Base-by-base conservation (phyloP, 164 flowering plant genomes). In the Aristolochia fimbriata region DNA sequence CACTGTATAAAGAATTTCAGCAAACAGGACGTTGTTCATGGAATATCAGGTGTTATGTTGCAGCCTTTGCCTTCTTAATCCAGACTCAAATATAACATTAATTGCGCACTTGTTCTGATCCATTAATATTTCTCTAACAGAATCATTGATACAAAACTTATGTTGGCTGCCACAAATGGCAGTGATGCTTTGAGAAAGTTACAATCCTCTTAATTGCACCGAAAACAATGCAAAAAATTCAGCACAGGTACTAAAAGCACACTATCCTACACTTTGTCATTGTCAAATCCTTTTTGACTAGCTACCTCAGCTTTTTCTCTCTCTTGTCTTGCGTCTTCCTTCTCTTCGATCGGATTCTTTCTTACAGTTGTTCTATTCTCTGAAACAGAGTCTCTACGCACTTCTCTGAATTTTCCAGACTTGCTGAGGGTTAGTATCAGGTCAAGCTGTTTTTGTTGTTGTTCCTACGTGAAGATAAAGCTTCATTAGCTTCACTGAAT, bases 391-490 rank as follows among this genome's bases (percentile, higher is more conserved):
- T 54, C 78, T 48, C 20, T 72, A 68, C 67, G 64, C 66, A 20
- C 75, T 25, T 83, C 85, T 70, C 55, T 74, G 27, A 80, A 68
- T 48, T 79, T 83, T 16, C 84, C 81, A 23, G 68, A 61, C 71
- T 83, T 83, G 16, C 78, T 84, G 49, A 87, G 76, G 33, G 88
- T 88, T 64, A 85, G 81, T 68, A 90, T 87, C 63, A 87, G 80
- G 56, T 90, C 91, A 31, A 90, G 85, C 60, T 87, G 95, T 65
- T 87, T 90, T 62, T 72, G 83, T 58, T 90, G 95, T 61, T 90
- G 97, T 33, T 85, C 95, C 95, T 87, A 37, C 50, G 2, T 11
- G 23, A 8, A 52, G 20, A 11, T 13, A 52, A 23, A 37, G 9
- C 12, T 37, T 37, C 43, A 37, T 6, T 7, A 37, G 12, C 8